Percentiles rank a stretch among this genome's conserved stretches.
Evolutionary conservation across 495 filamentous ascomycete species (phyloP).

Genomic region (Hypoxylon fragiforme): DNA sequence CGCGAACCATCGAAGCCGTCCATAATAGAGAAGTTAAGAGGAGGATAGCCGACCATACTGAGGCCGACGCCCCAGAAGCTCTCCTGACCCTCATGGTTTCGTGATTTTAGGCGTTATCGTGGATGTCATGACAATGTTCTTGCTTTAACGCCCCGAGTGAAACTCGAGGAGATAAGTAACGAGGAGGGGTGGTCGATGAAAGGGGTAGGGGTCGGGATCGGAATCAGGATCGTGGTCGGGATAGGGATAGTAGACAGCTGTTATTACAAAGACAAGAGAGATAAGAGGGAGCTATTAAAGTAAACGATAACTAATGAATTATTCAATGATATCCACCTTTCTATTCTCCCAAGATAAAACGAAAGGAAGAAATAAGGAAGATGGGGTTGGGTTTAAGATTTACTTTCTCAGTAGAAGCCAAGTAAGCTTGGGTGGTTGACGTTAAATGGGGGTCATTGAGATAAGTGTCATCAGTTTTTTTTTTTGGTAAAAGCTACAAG

Average conservation of each 20-base stretch:
- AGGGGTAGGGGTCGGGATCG: conserved; percentile 1
- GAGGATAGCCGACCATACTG: conserved; percentile 44
- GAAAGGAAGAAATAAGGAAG: not conserved
- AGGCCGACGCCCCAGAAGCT: conserved; percentile 47
- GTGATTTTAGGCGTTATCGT: conserved; percentile 14
- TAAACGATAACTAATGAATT: not conserved
- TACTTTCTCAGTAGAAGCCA: not conserved
- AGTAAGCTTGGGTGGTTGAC: no score
- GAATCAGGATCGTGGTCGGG: not conserved
- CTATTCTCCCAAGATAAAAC: conserved; percentile 3
- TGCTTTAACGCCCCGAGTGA: not conserved
- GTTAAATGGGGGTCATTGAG: conserved; percentile 8
- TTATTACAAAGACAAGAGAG: not conserved
- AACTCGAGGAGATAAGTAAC: conserved; percentile 5
- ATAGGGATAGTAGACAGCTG: not conserved
- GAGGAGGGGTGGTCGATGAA: conserved; percentile 1
- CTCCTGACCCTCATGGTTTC: conserved; percentile 51
- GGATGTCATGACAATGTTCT: conserved; percentile 36
- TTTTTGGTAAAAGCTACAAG: not conserved
- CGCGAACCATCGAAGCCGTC: conserved; percentile 43
- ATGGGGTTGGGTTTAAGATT: not conserved
- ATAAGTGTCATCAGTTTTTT: conserved; percentile 21
- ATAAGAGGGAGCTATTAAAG: not conserved
- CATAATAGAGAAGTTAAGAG: conserved; percentile 34
- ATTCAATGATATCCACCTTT: not conserved